Percentiles rank a stretch among this genome's conserved stretches.
These are phyloP conservation scores for Pyropia yezoensis DNA, from an alignment of 23 red algal genomes.

Conservation along the genomic window DNA sequence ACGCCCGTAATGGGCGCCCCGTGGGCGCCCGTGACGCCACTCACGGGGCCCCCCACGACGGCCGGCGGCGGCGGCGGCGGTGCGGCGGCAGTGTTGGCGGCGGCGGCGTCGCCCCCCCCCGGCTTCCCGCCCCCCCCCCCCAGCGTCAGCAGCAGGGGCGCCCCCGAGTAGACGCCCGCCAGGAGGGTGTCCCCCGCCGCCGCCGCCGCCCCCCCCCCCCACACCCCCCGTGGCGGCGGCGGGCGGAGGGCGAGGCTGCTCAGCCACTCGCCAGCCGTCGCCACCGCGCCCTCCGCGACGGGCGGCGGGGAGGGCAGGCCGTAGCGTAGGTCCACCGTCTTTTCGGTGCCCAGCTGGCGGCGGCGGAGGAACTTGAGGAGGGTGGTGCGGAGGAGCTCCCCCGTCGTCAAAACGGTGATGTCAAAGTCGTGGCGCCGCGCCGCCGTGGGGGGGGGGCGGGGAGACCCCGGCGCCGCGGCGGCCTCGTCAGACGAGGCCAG, in stretches of 20 bases:
- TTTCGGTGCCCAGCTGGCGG: slow-evolving; percentile 25
- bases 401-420: slow-evolving; percentile 22
- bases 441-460: no score
- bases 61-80: background rate
- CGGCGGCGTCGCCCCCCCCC: slow-evolving; percentile 9
- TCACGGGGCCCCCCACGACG: no score
- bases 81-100: slow-evolving; percentile 1
- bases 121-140: background rate
- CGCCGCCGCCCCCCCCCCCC: background rate
- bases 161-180: slow-evolving; percentile 30
- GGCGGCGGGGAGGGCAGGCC: slow-evolving; percentile 32
- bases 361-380: slow-evolving; percentile 43
- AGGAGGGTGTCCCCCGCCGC: slow-evolving; percentile 6
- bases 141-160: slow-evolving; percentile 2
- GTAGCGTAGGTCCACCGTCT: slow-evolving; percentile 33
- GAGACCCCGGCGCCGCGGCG: no score
- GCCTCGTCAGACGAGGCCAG: slow-evolving; percentile 14
- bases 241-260: slow-evolving; percentile 8
- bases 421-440: slow-evolving; percentile 27
- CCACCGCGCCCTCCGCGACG: background rate
- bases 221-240: no score
- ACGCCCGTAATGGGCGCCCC: slow-evolving; percentile 39
- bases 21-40: slow-evolving; percentile 2
- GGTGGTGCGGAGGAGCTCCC: slow-evolving; percentile 38
- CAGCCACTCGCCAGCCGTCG: slow-evolving; percentile 29